Base-by-base conservation (phyloP, 2,329 filamentous ascomycete genomes). In the Colletotrichum plurivorum region DNA sequence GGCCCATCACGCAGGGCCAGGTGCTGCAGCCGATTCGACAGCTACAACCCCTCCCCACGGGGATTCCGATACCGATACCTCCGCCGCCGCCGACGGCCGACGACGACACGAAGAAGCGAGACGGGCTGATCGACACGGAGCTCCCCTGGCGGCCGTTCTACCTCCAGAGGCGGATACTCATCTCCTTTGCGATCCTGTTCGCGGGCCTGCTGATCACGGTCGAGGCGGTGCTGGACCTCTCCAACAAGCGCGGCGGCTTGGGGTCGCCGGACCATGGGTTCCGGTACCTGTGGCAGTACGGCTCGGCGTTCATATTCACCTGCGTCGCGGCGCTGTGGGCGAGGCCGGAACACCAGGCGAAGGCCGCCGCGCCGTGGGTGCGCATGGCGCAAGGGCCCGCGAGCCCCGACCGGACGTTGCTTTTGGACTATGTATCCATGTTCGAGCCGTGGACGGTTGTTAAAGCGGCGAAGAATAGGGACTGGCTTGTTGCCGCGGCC, bases 321-420 rank as follows among this genome's bases (percentile, higher is more conserved):
- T 58, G 80, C 0, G 69, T 80, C 16, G 77, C 78, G 5, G 76
- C 75, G 13, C 43, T 77, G 9, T 83, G 81, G 80, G 71, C 71
- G 10, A 75, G 81, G 16, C 79, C 80, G 10, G 81, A 83, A 55
- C 80, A 78, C 61, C 81, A 83, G 66, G 74, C 78, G n/a, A 79
- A 79, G 48, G 71, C 74, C 10, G 72, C 75, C 1, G 80, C 81
- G 41, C 81, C 81, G 1, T 83, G 81, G 81, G 68, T 77, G 3
- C 77, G 77, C 2, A 72, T 83, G 70, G 71, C 76, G 6, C 74
- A 75, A 18, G 76, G 72, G 2, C 73, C 79, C 10, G 71, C 72
- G 6, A 71, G 74, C 27, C 75, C 75, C 13, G 75, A 79, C 52
- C 73, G 74, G 61, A 79, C 78, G 16, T 69, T 83, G 43, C 70